phyloP scores from a whole-genome alignment of 495 filamentous ascomycete species.

The Podospora pseudoanserina region DNA sequence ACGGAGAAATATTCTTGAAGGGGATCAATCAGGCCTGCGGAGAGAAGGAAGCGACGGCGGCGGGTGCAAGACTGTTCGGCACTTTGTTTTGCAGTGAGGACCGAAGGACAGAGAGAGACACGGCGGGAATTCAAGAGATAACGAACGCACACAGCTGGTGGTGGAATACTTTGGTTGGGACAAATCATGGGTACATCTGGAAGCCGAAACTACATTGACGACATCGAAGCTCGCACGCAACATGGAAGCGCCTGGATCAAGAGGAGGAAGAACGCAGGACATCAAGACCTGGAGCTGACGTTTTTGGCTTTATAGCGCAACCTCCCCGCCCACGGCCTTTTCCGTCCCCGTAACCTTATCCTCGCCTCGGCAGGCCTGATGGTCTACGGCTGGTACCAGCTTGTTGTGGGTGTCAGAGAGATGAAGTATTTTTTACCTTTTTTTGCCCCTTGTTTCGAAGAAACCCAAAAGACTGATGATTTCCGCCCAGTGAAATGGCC shows the following conservation, averaged over 20 bases:
- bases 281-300: constrained; percentile 14
- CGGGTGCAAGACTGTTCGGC: too few relatives aligned
- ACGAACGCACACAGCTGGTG: too few relatives aligned
- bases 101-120: too few relatives aligned
- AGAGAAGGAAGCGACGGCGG: too few relatives aligned
- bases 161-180: too few relatives aligned
- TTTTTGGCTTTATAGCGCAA: constrained; percentile 61
- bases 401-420: constrained; percentile 74
- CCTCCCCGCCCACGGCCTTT: constrained; percentile 77
- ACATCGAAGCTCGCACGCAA: too few relatives aligned
- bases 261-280: not conserved
- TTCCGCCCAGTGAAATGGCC: constrained; percentile 67
- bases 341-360: constrained; percentile 76
- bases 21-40: not conserved
- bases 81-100: too few relatives aligned
- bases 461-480: not conserved
- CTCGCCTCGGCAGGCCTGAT: constrained; percentile 68
- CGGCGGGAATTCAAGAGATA: too few relatives aligned
- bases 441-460: not conserved
- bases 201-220: too few relatives aligned
- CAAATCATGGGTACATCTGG: too few relatives aligned
- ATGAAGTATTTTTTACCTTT: constrained; percentile 64
- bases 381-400: constrained; percentile 83
- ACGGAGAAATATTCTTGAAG: not conserved
- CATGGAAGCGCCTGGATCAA: not conserved